Conservation (phyloP, 176 grass and related monocot genomes). For the Melocanna baccifera region DNA sequence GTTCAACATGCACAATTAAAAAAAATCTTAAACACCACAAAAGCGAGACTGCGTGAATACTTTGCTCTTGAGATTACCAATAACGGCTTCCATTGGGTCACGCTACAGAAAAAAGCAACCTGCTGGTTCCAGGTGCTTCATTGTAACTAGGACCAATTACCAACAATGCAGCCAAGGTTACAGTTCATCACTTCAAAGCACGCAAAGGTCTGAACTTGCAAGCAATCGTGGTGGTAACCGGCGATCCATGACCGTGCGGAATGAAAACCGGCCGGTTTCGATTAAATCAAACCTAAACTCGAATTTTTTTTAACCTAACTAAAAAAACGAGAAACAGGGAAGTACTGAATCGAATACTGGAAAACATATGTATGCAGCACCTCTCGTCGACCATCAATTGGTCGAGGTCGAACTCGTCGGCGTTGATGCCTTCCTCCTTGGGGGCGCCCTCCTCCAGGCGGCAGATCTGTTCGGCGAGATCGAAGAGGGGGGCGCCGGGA, state of each 20-base stretch:
- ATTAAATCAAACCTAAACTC: neutral
- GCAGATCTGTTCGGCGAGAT: constrained; percentile 32
- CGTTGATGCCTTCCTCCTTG: neutral
- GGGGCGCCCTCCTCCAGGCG: neutral
- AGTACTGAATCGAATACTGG: neutral
- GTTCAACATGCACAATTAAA: neutral
- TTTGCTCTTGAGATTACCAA: neutral
- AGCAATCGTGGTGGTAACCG: constrained; percentile 14
- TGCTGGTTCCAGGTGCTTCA: neutral
- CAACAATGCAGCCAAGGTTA: neutral
- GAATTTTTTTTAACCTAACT: neutral
- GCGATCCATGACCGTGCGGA: neutral
- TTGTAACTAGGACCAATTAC: neutral
- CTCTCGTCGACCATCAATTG: constrained; percentile 1
- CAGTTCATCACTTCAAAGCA: neutral
- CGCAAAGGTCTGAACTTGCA: too few species aligned
- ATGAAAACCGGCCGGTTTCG: constrained; percentile 29
- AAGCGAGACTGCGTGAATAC: neutral
- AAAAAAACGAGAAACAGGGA: neutral
- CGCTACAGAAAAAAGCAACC: neutral
- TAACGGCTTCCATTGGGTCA: neutral
- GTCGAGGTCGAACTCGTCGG: neutral
- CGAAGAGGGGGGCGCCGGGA: constrained; percentile 1
- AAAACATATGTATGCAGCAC: neutral
- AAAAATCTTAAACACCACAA: neutral